phyloP scores from a whole-genome alignment of 768 basidiomycete genomes.

The Hygrophoropsis aurantiaca region DNA sequence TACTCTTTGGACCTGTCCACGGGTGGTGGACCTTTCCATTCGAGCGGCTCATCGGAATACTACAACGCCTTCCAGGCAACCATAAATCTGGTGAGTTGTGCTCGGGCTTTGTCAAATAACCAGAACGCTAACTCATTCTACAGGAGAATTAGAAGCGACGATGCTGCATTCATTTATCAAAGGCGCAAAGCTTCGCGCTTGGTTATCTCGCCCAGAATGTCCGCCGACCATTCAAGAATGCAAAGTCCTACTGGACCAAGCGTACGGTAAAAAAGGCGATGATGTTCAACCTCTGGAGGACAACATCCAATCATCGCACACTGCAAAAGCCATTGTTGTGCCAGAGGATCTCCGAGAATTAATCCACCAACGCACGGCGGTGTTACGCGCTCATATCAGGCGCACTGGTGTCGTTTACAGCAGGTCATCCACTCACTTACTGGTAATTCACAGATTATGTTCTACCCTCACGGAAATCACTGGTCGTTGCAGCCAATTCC shows the following conservation, averaged over 20 bases:
- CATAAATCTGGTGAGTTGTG: slow-evolving; percentile 20
- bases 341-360: background rate
- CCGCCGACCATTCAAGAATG: slow-evolving; percentile 6
- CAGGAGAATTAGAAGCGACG: slow-evolving; percentile 9
- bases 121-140: too few species aligned
- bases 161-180: slow-evolving; percentile 12
- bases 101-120: slow-evolving; percentile 14
- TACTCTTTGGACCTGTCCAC: slow-evolving; percentile 34
- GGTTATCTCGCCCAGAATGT: slow-evolving; percentile 7
- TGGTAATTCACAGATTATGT: slow-evolving; percentile 5
- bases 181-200: slow-evolving; percentile 9
- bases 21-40: slow-evolving; percentile 42
- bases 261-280: background rate
- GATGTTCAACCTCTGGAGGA: too few species aligned
- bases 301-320: too few species aligned
- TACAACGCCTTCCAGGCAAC: slow-evolving; percentile 35
- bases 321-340: background rate
- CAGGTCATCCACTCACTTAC: background rate
- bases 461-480: background rate
- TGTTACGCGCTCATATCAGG: background rate
- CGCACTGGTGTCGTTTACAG: background rate
- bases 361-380: background rate
- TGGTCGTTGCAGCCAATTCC: too few species aligned
- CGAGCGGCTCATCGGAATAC: slow-evolving; percentile 34
- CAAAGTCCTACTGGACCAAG: slow-evolving; percentile 4